A percentile compares a stretch with the other conserved stretches of the same genome.
Conservation (phyloP, 306 rosid genomes). For the Sicyos edulis region DNA sequence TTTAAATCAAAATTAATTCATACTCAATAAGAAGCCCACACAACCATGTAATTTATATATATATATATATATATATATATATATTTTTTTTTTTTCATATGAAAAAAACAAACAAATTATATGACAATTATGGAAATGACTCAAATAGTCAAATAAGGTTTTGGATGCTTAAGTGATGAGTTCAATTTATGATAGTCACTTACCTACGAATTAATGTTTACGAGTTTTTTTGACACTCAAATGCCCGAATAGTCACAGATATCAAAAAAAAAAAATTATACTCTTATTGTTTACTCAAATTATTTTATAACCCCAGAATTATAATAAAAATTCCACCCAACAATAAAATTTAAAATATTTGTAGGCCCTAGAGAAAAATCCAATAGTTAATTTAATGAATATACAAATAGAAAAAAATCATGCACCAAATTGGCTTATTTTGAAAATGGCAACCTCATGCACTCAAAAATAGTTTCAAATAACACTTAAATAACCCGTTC, state of each 20-base stretch:
- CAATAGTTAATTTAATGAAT: not conserved
- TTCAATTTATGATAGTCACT: too few relatives aligned
- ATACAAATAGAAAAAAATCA: not conserved
- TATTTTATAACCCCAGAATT: constrained; percentile 3
- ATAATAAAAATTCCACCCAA: not conserved
- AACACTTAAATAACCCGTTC: not conserved
- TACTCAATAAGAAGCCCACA: not conserved
- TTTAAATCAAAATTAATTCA: not conserved
- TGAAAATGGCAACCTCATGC: not conserved
- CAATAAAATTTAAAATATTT: not conserved
- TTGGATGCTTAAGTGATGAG: too few relatives aligned
- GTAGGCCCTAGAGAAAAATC: not conserved
- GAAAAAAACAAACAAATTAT: not conserved
- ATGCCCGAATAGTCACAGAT: too few relatives aligned
- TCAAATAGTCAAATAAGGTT: too few relatives aligned
- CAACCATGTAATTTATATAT: not conserved
- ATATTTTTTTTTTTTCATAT: too few relatives aligned
- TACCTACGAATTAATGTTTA: too few relatives aligned
- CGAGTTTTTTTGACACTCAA: too few relatives aligned
- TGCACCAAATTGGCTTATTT: not conserved
- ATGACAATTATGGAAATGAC: too few relatives aligned
- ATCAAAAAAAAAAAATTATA: too few relatives aligned
- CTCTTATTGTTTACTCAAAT: not conserved
- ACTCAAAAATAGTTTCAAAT: not conserved
- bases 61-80: too few relatives aligned